Percentiles rank a stretch among this genome's conserved stretches.
These are phyloP conservation scores for Aspergillaceae sp. DNA, from an alignment of 2,329 filamentous ascomycete genomes.

Conservation along the genomic window DNA sequence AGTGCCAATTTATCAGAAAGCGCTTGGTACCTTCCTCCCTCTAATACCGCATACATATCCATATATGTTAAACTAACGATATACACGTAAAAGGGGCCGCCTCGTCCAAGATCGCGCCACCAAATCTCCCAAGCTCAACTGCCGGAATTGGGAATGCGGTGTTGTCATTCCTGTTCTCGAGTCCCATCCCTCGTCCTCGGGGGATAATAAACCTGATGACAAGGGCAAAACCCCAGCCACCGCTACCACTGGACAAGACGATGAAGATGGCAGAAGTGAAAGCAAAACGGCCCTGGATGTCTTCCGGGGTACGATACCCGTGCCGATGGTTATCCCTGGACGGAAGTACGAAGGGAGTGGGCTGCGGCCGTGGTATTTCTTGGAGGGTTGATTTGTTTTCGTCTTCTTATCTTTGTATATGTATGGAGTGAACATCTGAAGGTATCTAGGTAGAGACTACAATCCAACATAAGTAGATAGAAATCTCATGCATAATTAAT, in stretches of 20 bases:
- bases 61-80: neutral
- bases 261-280: too few relatives aligned
- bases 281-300: constrained; percentile 9
- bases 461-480: too few relatives aligned
- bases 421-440: too few relatives aligned
- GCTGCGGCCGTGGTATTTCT: constrained; percentile 15
- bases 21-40: constrained; percentile 58
- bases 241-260: too few relatives aligned
- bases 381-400: neutral
- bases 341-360: constrained; percentile 11
- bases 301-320: constrained; percentile 34
- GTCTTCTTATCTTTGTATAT: too few relatives aligned
- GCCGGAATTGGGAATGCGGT: constrained; percentile 93
- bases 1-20: constrained; percentile 89
- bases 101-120: constrained; percentile 59
- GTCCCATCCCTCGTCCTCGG: neutral
- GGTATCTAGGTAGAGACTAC: too few relatives aligned
- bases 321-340: constrained; percentile 38
- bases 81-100: constrained; percentile 55
- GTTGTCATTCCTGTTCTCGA: constrained; percentile 59
- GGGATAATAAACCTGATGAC: constrained; percentile 10
- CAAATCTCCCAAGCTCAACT: constrained; percentile 65
- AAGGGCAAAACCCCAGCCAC: too few relatives aligned
- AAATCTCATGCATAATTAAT: too few relatives aligned
- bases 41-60: neutral